Conservation (phyloP, 495 filamentous ascomycete species). For the Aspergillus affinis region DNA sequence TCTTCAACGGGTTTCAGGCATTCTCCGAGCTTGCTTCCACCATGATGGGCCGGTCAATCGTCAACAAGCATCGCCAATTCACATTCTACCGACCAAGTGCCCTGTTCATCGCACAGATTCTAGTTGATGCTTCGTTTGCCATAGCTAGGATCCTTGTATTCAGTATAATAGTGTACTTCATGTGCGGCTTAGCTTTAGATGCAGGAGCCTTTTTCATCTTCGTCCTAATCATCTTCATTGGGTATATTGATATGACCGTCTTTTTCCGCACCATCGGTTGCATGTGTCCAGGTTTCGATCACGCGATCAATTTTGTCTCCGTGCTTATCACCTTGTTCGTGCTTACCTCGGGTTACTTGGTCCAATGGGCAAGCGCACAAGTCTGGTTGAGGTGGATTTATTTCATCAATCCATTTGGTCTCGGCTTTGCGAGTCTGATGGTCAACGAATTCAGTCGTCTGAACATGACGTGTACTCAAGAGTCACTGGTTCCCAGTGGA, state of each 20-base stretch:
- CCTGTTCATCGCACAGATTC: slow-evolving; percentile 75
- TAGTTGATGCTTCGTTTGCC: slow-evolving; percentile 73
- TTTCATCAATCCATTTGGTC: slow-evolving; percentile 74
- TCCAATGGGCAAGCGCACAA: slow-evolving; percentile 67
- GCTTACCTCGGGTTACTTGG: slow-evolving; percentile 75
- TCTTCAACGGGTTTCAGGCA: slow-evolving; percentile 80
- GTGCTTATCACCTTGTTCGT: slow-evolving; percentile 77
- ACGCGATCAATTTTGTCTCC: slow-evolving; percentile 77
- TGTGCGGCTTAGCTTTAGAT: slow-evolving; percentile 63
- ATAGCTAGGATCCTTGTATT: slow-evolving; percentile 68
- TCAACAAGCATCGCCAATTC: slow-evolving; percentile 79
- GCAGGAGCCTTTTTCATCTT: slow-evolving; percentile 81
- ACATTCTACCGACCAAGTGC: slow-evolving; percentile 78
- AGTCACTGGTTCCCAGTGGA: slow-evolving; percentile 65
- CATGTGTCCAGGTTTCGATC: slow-evolving; percentile 80
- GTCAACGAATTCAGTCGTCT: slow-evolving; percentile 74
- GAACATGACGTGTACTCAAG: slow-evolving; percentile 60
- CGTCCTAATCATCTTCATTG: slow-evolving; percentile 64
- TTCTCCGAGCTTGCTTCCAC: slow-evolving; percentile 70
- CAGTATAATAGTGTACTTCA: slow-evolving; percentile 77
- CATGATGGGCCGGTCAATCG: slow-evolving; percentile 70
- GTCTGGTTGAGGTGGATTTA: slow-evolving; percentile 82
- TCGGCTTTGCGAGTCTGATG: slow-evolving; percentile 75
- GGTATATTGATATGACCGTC: slow-evolving; percentile 75
- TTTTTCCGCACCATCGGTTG: slow-evolving; percentile 79